A percentile compares a stretch with the other conserved stretches of the same genome.
Conservation (phyloP, 192 early-diverging fungal species). For the Geosiphon pyriformis region DNA sequence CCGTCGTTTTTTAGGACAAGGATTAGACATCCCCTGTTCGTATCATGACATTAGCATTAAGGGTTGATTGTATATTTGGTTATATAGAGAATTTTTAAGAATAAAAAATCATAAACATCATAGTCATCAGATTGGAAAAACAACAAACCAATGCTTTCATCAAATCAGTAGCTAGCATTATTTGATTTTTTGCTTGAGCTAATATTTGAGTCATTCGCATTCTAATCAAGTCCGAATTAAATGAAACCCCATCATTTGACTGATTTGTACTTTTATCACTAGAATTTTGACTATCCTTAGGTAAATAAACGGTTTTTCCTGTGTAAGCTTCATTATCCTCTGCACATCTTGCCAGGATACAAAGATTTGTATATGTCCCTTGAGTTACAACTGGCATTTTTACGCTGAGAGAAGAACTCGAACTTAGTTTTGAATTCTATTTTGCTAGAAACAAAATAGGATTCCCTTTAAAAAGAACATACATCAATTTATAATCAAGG, state of each 20-base stretch:
- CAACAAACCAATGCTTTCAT: slow-evolving; percentile 48
- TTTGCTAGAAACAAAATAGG: background rate
- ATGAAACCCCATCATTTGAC: slow-evolving; percentile 31
- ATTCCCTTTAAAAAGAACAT: slow-evolving; percentile 14
- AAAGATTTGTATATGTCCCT: slow-evolving; percentile 53
- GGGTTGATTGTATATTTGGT: background rate
- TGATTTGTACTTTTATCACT: slow-evolving; percentile 20
- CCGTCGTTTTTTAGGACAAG: slow-evolving; percentile 39
- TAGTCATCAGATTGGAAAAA: background rate
- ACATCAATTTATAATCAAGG: slow-evolving; percentile 43
- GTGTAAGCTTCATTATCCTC: slow-evolving; percentile 41
- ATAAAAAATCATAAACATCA: background rate
- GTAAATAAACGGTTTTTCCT: slow-evolving; percentile 32
- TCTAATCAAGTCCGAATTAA: slow-evolving; percentile 52
- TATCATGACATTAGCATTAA: background rate
- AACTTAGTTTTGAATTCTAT: background rate
- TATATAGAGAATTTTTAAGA: too few species aligned
- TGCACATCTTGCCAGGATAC: slow-evolving; percentile 51
- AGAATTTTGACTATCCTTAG: background rate
- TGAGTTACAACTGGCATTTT: slow-evolving; percentile 59
- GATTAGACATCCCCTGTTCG: slow-evolving; percentile 31
- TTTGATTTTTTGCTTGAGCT: slow-evolving; percentile 39
- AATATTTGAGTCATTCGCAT: slow-evolving; percentile 50
- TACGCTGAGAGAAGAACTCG: slow-evolving; percentile 33
- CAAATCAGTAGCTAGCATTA: slow-evolving; percentile 51